Base-by-base conservation (phyloP, 495 filamentous ascomycete species). In the Amorphotheca resinae region DNA sequence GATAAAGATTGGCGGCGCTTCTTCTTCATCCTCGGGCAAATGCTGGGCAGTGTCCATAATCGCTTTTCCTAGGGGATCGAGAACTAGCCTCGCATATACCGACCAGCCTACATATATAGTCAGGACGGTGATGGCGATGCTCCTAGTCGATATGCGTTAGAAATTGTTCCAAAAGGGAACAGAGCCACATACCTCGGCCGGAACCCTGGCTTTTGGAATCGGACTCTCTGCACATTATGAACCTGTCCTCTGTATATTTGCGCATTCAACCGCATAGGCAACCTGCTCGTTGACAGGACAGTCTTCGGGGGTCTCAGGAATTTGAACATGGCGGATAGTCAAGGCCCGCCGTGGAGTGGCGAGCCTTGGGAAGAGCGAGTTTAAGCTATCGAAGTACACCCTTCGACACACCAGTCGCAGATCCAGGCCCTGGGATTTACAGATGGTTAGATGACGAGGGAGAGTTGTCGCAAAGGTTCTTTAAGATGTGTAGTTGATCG, bases 201-300 rank as follows among this genome's bases (percentile, higher is more conserved):
- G 8, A 41, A 9, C 6, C 40, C 9, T 11, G 33, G 41, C 14
- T 42, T 49, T 22, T 11, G 17, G 11, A 57, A 46, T 5, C 38
- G 30, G 8, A 53, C 51, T 33, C 21, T 49, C 38, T 50, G 43
- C 9, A 54, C 30, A 28, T 41, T 32, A 11, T 35, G 21, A 7
- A 32, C 25, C 16, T 45, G 25, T 1, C 42, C 46, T 20, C 22
- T 30, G 17, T 50, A 35, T 30, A 20, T 17, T 25, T 28, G 22
- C 5, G 35, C 8, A 33, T 56, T 44, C 14, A 51, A 0, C 12
- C 37, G 45, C n/a, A 53, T 18, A 26, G 53, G 53, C 11, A 56
- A 37, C 45, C 53, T 38, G 34, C 50, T 47, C 35, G 38, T 48
- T 15, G 46, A 48, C 15, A 56, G 38, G 12, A 50, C 16, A 5